Conservation (phyloP, 2,329 filamentous ascomycete genomes). For the Pseudodiploospora longispora region DNA sequence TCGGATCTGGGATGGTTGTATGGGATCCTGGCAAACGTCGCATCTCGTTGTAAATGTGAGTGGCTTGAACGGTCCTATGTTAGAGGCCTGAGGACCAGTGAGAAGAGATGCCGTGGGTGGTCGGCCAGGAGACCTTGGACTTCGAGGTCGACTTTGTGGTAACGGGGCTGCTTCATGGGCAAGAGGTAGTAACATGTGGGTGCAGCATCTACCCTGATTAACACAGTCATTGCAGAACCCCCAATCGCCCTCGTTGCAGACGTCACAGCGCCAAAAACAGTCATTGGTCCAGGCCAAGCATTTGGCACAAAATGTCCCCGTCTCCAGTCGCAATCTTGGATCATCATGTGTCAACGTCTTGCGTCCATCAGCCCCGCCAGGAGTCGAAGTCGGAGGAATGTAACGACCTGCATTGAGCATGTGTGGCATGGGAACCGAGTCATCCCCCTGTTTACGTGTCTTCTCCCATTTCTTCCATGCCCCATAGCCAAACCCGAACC, state of each 20-base stretch:
- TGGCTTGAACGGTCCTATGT: constrained; percentile 52
- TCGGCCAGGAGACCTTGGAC: constrained; percentile 34
- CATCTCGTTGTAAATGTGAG: constrained; percentile 69
- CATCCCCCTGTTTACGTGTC: constrained; percentile 30
- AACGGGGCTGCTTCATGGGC: constrained; percentile 45
- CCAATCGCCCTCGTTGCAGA: constrained; percentile 90
- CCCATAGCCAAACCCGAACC: constrained; percentile 77
- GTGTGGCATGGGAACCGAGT: constrained; percentile 42
- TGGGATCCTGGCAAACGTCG: constrained; percentile 67
- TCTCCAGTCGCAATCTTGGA: constrained; percentile 59
- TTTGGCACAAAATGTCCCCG: constrained; percentile 74
- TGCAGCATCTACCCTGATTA: constrained; percentile 72
- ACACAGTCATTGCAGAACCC: constrained; percentile 87
- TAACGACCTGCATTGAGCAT: constrained; percentile 52
- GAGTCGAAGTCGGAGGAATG: constrained; percentile 37
- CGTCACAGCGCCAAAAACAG: constrained; percentile 83
- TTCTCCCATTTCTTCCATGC: constrained; percentile 62
- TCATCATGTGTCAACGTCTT: constrained; percentile 58
- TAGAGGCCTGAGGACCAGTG: constrained; percentile 36
- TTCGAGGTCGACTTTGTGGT: constrained; percentile 26
- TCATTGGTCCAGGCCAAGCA: constrained; percentile 68
- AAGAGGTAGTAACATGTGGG: constrained; percentile 71
- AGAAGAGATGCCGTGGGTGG: constrained; percentile 41
- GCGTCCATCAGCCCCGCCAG: constrained; percentile 46
- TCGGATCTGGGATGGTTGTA: constrained; percentile 59